Percentiles rank a stretch among this genome's conserved stretches.
These are phyloP conservation scores for Yarrowia sp. DNA, from an alignment of 805 yeast species.

Conservation along the genomic window DNA sequence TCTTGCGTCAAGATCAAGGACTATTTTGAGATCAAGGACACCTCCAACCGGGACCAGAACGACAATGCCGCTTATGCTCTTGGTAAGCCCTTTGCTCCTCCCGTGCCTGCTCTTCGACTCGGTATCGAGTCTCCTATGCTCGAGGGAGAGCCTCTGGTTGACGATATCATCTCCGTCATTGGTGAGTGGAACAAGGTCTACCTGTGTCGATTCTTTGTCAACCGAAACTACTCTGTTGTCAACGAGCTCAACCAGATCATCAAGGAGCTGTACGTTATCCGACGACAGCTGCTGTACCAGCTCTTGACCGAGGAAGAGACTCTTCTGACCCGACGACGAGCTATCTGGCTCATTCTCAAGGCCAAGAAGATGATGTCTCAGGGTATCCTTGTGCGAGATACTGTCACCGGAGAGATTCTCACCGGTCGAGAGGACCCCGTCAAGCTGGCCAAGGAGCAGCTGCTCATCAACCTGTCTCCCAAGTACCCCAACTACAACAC, in stretches of 20 bases:
- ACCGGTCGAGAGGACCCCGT: slow-evolving; percentile 47
- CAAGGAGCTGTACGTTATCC: slow-evolving; percentile 34
- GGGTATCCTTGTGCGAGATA: slow-evolving; percentile 38
- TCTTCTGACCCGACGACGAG: slow-evolving; percentile 34
- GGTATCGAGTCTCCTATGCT: slow-evolving; percentile 32
- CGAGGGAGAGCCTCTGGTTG: slow-evolving; percentile 36
- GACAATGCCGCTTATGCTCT: neutral
- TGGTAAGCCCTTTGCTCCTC: slow-evolving; percentile 32
- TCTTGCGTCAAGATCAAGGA: slow-evolving; percentile 32
- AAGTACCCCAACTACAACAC: slow-evolving; percentile 53
- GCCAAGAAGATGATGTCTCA: slow-evolving; percentile 38
- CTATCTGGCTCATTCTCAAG: slow-evolving; percentile 38
- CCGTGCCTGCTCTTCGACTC: slow-evolving; percentile 33
- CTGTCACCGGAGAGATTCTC: slow-evolving; percentile 35
- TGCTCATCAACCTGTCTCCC: slow-evolving; percentile 68
- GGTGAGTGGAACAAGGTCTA: slow-evolving; percentile 38
- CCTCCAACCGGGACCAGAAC: neutral
- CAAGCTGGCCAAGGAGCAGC: slow-evolving; percentile 62
- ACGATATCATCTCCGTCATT: slow-evolving; percentile 38
- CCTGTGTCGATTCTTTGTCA: slow-evolving; percentile 34
- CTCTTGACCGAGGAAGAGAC: slow-evolving; percentile 36
- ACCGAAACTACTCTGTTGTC: slow-evolving; percentile 35
- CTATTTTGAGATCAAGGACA: slow-evolving; percentile 29
- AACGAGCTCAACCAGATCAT: slow-evolving; percentile 33
- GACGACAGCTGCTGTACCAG: slow-evolving; percentile 35